Conservation (phyloP, 2,329 filamentous ascomycete species). For the Paraphoma chrysanthemicola region DNA sequence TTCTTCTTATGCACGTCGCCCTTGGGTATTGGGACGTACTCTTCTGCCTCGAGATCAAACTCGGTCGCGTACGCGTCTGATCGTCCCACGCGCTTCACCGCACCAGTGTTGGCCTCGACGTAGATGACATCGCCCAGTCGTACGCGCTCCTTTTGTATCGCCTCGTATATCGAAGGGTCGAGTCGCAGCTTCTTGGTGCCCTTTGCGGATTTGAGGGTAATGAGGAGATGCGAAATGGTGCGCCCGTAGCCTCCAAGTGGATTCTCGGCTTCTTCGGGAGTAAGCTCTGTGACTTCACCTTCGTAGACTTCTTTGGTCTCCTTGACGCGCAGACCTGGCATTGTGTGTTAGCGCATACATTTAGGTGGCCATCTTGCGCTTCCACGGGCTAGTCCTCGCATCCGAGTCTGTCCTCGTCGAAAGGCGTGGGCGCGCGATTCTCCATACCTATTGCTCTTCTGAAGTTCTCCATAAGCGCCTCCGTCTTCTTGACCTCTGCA, state of each 20-base stretch:
- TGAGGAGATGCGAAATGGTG: conserved; percentile 94
- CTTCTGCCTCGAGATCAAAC: conserved; percentile 97
- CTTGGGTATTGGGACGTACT: conserved; percentile 98
- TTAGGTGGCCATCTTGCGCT: background rate
- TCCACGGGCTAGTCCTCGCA: background rate
- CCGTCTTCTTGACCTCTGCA: conserved; percentile 98
- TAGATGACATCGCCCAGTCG: conserved; percentile 97
- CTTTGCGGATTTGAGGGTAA: conserved; percentile 92
- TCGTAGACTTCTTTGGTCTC: conserved; percentile 99
- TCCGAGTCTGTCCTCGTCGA: background rate
- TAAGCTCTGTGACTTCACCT: conserved; percentile 96
- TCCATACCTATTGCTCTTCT: conserved; percentile 83
- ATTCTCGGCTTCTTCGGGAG: conserved; percentile 97
- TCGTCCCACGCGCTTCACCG: conserved; percentile 94
- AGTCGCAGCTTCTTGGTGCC: conserved; percentile 97
- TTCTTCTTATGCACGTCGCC: conserved; percentile 99
- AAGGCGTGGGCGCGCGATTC: background rate
- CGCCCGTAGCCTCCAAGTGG: conserved; percentile 95
- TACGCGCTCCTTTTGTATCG: conserved; percentile 97
- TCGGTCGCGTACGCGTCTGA: conserved; percentile 98
- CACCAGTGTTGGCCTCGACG: conserved; percentile 98
- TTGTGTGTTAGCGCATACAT: conserved; percentile 9
- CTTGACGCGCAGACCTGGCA: conserved; percentile 82
- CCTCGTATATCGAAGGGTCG: conserved; percentile 98
- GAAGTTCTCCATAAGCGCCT: conserved; percentile 99